Percentiles rank a stretch among this genome's conserved stretches.
These are phyloP conservation scores for Syzygium aqueum DNA, from an alignment of 345 rosid species.

Conservation along the genomic window DNA sequence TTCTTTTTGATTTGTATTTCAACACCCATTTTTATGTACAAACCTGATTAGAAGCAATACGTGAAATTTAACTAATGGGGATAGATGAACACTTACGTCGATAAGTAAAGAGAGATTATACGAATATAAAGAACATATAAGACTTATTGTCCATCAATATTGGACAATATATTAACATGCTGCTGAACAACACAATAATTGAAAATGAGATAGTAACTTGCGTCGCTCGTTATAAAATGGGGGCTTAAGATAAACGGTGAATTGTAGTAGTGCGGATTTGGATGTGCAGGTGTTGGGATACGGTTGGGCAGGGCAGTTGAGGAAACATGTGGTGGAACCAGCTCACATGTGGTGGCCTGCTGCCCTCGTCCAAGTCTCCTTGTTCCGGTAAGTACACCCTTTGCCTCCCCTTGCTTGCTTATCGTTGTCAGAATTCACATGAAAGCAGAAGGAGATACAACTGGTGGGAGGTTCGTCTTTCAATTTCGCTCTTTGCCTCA, in stretches of 20 bases:
- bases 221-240: not conserved
- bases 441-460: not conserved
- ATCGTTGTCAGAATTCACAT: not conserved
- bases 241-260: not conserved
- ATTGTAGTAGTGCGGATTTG: not conserved
- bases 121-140: no score
- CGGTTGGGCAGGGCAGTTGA: conserved; percentile 87
- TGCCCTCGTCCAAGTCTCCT: conserved; percentile 78
- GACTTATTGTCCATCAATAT: no score
- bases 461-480: not conserved
- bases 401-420: not conserved
- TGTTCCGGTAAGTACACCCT: conserved; percentile 44
- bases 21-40: no score
- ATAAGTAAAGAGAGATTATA: no score
- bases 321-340: conserved; percentile 90
- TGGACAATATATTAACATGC: no score
- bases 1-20: not conserved
- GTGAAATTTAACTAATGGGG: no score
- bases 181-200: no score
- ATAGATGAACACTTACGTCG: no score
- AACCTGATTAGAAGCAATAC: no score
- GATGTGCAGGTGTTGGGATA: conserved; percentile 67
- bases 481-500: not conserved
- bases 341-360: conserved; percentile 99
- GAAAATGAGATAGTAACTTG: not conserved